Base-by-base conservation (phyloP, 805 yeast genomes). In the Sugiyamaella marilandica region DNA sequence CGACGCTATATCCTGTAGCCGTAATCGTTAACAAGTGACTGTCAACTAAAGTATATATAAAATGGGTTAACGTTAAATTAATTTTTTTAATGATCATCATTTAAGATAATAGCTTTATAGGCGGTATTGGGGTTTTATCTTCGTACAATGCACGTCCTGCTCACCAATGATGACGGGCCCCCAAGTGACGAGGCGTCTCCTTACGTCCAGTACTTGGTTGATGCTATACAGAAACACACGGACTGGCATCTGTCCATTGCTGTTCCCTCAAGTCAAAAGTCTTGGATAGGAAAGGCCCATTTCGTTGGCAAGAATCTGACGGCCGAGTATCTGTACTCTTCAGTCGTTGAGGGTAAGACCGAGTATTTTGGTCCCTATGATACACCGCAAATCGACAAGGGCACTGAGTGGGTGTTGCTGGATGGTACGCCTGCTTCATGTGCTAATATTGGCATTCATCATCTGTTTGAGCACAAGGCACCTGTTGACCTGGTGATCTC, bases 251-350 rank as follows among this genome's bases (percentile, higher is more conserved):
- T 91, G 32, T 82, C 90, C 21, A 82, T 91, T 18, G 90, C 85
- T 26, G 84, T 94, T 2, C 99, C 99, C 10, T 71, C 75, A 55
- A 78, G 82, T 50, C 95, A 88, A 60, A 74, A 94, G 61, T 91
- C 97, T 11, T 94, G 99, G 99, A 92, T 90, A 53, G 97, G 97
- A 35, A 94, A 94, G 68, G 98, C 99, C 5, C 97, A 91, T 72
- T 82, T 94, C 47, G 53, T 74, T 58, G 70, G 83, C 76, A 53
- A 81, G 77, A 65, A 72, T 74, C 16, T 88, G 66, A 66, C 74
- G 71, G 61, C 97, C 3, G 54, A 51, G 24, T 66, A 62, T 35
- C 41, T 64, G 10, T 65, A 66, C 49, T 49, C 58, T 10, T 41
- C 41, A 19, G 41, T 14, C 2, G 57, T 54, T 5, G 43, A 39